Conservation (phyloP, 176 grass and related monocot species). For the Tuctoria greenei region DNA sequence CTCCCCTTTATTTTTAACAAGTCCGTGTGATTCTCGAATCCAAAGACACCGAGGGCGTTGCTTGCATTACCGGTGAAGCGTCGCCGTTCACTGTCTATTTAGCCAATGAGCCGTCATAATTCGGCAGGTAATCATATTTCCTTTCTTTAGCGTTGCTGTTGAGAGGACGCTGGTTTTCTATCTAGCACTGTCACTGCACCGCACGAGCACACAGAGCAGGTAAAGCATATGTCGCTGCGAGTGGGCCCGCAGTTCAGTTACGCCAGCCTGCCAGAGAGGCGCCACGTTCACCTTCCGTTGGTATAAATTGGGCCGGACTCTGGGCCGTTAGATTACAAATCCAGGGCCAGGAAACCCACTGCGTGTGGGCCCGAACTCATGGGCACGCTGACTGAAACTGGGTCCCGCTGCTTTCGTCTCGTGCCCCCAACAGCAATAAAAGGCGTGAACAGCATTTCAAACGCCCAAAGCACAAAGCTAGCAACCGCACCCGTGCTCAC, state of each 20-base stretch:
- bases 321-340: not conserved
- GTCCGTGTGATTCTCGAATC: constrained; percentile 23
- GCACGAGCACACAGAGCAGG: not conserved
- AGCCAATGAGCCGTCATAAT: not conserved
- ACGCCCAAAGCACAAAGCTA: not conserved
- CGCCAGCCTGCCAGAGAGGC: not conserved
- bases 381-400: not conserved
- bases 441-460: constrained; percentile 30
- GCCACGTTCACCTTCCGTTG: not conserved
- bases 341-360: not conserved
- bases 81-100: not conserved
- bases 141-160: not conserved
- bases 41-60: constrained; percentile 11
- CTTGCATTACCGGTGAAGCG: constrained; percentile 40
- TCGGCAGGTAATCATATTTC: not conserved
- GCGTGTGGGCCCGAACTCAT: not conserved
- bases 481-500: not conserved
- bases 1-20: too few species aligned
- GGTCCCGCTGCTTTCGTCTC: constrained; percentile 9
- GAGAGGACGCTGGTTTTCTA: not conserved
- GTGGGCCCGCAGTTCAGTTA: not conserved
- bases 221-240: not conserved
- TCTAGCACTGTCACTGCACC: not conserved
- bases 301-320: too few species aligned
- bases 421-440: not conserved